A percentile compares a stretch with the other conserved stretches of the same genome.
phyloP scores from a whole-genome alignment of 2,329 filamentous ascomycete genomes.

The Ophidiomyces ophidiicola region DNA sequence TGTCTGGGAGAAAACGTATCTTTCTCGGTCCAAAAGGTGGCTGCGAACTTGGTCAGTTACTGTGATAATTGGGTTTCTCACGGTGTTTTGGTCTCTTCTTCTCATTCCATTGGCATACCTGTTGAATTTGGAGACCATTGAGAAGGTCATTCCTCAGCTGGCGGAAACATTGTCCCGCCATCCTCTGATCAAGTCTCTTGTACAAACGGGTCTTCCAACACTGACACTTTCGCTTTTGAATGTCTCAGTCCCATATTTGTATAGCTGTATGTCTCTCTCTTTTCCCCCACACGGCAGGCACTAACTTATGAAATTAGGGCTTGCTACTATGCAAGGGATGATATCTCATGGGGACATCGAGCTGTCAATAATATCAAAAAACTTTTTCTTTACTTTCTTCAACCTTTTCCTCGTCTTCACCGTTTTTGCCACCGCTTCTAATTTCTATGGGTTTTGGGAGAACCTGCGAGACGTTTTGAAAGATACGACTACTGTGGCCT shows the following conservation, averaged over 20 bases:
- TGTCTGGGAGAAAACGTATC: constrained; percentile 90
- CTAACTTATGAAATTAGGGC: constrained; percentile 32
- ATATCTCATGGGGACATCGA: constrained; percentile 91
- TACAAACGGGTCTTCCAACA: constrained; percentile 81
- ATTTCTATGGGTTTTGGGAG: constrained; percentile 54
- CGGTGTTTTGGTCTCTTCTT: constrained; percentile 76
- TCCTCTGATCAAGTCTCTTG: constrained; percentile 57
- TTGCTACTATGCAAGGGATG: constrained; percentile 86
- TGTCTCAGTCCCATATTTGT: constrained; percentile 80
- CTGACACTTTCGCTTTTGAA: constrained; percentile 76
- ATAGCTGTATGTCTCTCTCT: constrained; percentile 53
- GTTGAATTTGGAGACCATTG: constrained; percentile 69
- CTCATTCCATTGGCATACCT: constrained; percentile 67
- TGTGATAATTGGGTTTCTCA: constrained; percentile 66
- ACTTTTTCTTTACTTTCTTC: constrained; percentile 99
- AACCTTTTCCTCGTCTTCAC: constrained; percentile 96
- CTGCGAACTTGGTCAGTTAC: constrained; percentile 75
- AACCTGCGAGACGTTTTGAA: constrained; percentile 59
- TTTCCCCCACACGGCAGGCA: too few relatives aligned
- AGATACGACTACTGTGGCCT: constrained; percentile 68
- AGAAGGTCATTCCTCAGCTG: constrained; percentile 57
- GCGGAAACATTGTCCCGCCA: constrained; percentile 56
- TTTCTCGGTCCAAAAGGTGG: constrained; percentile 60
- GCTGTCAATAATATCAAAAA: constrained; percentile 89
- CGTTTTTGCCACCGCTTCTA: constrained; percentile 65